phyloP scores from a whole-genome alignment of 2,329 filamentous ascomycete species.

The Sporothrix inflata region DNA sequence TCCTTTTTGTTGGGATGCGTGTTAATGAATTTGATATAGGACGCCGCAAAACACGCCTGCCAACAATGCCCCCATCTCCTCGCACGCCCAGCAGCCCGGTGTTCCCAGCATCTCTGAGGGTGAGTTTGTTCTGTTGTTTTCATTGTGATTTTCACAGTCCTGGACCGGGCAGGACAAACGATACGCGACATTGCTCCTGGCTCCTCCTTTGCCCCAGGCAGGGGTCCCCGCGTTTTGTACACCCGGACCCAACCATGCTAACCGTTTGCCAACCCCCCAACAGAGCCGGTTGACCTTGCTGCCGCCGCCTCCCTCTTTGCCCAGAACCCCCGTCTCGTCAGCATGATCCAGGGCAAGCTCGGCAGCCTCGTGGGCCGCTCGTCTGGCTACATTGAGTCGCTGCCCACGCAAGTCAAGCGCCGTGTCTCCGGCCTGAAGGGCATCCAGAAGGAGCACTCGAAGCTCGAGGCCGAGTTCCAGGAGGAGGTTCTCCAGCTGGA shows the following conservation, averaged over 20 bases:
- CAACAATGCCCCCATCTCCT: constrained; percentile 94
- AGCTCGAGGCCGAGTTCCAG: constrained; percentile 97
- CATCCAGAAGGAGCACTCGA: constrained; percentile 97
- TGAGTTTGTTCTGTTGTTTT: constrained; percentile 50
- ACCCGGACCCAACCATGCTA: constrained; percentile 14
- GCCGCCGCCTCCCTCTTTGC: constrained; percentile 91
- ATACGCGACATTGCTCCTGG: not conserved
- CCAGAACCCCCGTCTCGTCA: constrained; percentile 89
- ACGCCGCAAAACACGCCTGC: constrained; percentile 98
- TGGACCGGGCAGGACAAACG: not conserved
- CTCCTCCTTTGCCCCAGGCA: not conserved
- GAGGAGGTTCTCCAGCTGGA: constrained; percentile 97
- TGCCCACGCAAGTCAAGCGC: constrained; percentile 84
- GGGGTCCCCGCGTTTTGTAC: constrained; percentile 20
- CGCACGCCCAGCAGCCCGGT: constrained; percentile 92
- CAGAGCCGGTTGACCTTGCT: constrained; percentile 89
- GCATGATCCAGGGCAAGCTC: constrained; percentile 97
- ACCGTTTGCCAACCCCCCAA: constrained; percentile 24
- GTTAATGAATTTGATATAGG: constrained; percentile 53
- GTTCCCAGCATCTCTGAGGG: constrained; percentile 97
- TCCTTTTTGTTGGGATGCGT: constrained; percentile 24
- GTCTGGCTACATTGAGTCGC: constrained; percentile 96
- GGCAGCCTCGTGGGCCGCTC: constrained; percentile 90
- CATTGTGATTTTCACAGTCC: not conserved
- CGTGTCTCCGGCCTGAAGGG: constrained; percentile 95